phyloP scores from a whole-genome alignment of 257 asterid species.

The Solanum virginianum region DNA sequence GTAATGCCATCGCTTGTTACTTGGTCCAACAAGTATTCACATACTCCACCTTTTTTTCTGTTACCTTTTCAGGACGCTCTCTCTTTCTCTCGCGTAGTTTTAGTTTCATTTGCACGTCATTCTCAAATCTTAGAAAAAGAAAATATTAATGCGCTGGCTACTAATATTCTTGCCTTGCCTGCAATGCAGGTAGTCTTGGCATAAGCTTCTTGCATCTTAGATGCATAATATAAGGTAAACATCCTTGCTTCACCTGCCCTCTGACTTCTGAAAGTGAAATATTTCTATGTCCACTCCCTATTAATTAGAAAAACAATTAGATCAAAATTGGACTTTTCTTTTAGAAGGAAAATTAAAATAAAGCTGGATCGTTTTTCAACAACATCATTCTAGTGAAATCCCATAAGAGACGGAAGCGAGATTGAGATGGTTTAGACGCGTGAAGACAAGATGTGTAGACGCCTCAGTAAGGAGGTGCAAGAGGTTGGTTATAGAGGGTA shows the following conservation, averaged over 20 bases:
- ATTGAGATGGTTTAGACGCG: too few species aligned
- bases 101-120: not conserved
- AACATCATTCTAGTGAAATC: too few species aligned
- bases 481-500: too few species aligned
- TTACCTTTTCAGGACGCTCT: not conserved
- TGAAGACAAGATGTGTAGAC: too few species aligned
- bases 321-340: not conserved
- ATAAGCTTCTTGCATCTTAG: not conserved
- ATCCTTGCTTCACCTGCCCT: not conserved
- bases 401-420: too few species aligned
- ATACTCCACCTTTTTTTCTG: not conserved
- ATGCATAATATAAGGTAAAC: not conserved
- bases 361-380: too few species aligned
- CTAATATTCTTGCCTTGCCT: not conserved
- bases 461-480: too few species aligned
- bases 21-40: not conserved
- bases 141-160: not conserved
- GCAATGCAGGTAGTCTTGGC: not conserved
- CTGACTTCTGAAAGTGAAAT: not conserved
- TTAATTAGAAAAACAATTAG: not conserved
- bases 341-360: not conserved
- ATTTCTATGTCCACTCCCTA: not conserved
- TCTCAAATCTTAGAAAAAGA: not conserved
- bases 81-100: not conserved
- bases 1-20: not conserved